These are phyloP conservation scores for Dictyostelium purpureum DNA, from an alignment of 78 protist genomes.

Conservation along the genomic window DNA sequence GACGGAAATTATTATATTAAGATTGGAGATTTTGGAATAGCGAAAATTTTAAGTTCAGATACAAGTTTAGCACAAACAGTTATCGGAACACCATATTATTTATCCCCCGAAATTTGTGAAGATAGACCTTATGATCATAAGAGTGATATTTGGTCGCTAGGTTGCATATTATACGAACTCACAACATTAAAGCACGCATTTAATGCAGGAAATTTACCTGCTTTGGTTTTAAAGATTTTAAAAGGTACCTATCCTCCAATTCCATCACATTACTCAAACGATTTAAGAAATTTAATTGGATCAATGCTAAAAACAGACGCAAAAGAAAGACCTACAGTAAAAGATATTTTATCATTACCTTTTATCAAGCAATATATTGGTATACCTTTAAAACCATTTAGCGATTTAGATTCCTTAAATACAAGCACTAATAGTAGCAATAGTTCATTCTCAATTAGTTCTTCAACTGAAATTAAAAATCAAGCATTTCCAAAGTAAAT, in stretches of 20 bases:
- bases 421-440: background rate
- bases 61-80: constrained; percentile 85
- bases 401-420: background rate
- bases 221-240: constrained; percentile 90
- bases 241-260: constrained; percentile 92
- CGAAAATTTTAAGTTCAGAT: constrained; percentile 87
- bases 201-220: constrained; percentile 88
- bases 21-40: constrained; percentile 98
- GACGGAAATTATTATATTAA: constrained; percentile 69
- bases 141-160: constrained; percentile 92
- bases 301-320: constrained; percentile 84
- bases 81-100: constrained; percentile 96
- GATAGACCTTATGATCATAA: constrained; percentile 86
- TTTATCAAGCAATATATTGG: constrained; percentile 54
- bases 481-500: background rate
- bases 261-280: constrained; percentile 71
- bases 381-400: constrained; percentile 8
- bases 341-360: constrained; percentile 54
- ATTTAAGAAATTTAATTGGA: constrained; percentile 65
- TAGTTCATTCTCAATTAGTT: background rate
- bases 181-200: constrained; percentile 91
- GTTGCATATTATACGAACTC: constrained; percentile 89
- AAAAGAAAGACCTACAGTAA: constrained; percentile 80
- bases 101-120: constrained; percentile 94
- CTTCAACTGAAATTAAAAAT: background rate